Conservation (phyloP, 768 basidiomycete genomes). For the Lactifluus piperatus region DNA sequence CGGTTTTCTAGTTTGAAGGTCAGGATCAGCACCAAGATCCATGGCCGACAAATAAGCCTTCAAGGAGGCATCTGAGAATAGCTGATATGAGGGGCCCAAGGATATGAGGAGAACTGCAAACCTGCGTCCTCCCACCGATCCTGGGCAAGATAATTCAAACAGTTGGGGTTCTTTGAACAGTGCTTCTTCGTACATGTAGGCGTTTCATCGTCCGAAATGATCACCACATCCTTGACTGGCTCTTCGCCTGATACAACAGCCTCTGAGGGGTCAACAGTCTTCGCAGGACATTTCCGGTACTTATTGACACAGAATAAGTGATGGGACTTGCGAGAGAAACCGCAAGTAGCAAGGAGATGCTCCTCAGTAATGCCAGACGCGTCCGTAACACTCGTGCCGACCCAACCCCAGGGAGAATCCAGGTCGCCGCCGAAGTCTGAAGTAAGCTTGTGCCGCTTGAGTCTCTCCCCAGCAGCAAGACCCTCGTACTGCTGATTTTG, state of each 20-base stretch:
- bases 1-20: slow-evolving; percentile 4
- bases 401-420: slow-evolving; percentile 70
- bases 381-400: slow-evolving; percentile 52
- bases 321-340: slow-evolving; percentile 44
- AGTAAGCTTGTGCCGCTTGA: slow-evolving; percentile 49
- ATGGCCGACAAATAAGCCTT: slow-evolving; percentile 24
- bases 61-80: slow-evolving; percentile 7
- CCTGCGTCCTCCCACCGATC: slow-evolving; percentile 73
- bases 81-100: neutral
- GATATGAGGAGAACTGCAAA: slow-evolving; percentile 25
- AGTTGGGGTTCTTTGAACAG: slow-evolving; percentile 76
- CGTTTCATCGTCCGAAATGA: slow-evolving; percentile 61
- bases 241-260: slow-evolving; percentile 30
- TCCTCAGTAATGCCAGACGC: slow-evolving; percentile 54
- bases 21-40: slow-evolving; percentile 15
- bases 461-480: slow-evolving; percentile 50
- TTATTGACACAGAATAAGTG: slow-evolving; percentile 53
- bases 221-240: slow-evolving; percentile 52
- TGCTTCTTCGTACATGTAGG: slow-evolving; percentile 46
- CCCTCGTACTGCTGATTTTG: slow-evolving; percentile 39
- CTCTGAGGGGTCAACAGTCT: slow-evolving; percentile 19
- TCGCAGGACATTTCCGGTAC: slow-evolving; percentile 28
- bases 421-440: slow-evolving; percentile 23
- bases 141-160: slow-evolving; percentile 83
- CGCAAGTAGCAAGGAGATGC: slow-evolving; percentile 60